Percentiles rank a stretch among this genome's conserved stretches.
These are phyloP conservation scores for Pythium periplocum DNA, from an alignment of 352 stramenopile species.

Conservation along the genomic window DNA sequence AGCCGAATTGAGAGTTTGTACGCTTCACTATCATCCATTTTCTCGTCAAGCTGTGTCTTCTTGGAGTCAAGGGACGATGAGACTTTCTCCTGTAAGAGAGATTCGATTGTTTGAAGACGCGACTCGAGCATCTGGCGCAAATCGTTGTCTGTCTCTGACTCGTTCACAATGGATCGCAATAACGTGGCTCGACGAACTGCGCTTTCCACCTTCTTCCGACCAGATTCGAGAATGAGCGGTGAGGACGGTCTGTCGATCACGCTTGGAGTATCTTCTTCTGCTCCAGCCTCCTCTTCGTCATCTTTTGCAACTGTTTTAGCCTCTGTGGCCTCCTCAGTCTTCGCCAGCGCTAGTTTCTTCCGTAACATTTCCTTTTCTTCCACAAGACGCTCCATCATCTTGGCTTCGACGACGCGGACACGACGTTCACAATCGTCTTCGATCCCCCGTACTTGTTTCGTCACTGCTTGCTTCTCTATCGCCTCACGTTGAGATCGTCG, in stretches of 20 bases:
- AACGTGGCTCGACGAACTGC: too few species aligned
- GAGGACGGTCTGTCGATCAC: too few species aligned
- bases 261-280: neutral
- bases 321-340: neutral
- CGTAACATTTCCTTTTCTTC: conserved; percentile 45
- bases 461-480: conserved; percentile 14
- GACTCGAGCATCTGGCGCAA: neutral
- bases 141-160: too few species aligned
- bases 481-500: conserved; percentile 23
- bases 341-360: conserved; percentile 30
- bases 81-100: conserved; percentile 5
- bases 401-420: conserved; percentile 33
- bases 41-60: neutral
- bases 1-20: too few species aligned
- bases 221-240: too few species aligned
- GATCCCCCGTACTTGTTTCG: conserved; percentile 15
- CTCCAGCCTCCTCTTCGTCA: neutral
- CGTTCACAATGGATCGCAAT: too few species aligned
- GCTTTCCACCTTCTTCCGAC: too few species aligned
- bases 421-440: conserved; percentile 52
- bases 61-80: conserved; percentile 1
- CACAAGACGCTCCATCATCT: conserved; percentile 42
- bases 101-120: conserved; percentile 14
- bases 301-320: neutral
- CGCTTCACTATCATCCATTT: too few species aligned